A percentile compares a stretch with the other conserved stretches of the same genome.
These are phyloP conservation scores for Helicocarpus griseus DNA, from an alignment of 2,329 filamentous ascomycete genomes.

Conservation along the genomic window DNA sequence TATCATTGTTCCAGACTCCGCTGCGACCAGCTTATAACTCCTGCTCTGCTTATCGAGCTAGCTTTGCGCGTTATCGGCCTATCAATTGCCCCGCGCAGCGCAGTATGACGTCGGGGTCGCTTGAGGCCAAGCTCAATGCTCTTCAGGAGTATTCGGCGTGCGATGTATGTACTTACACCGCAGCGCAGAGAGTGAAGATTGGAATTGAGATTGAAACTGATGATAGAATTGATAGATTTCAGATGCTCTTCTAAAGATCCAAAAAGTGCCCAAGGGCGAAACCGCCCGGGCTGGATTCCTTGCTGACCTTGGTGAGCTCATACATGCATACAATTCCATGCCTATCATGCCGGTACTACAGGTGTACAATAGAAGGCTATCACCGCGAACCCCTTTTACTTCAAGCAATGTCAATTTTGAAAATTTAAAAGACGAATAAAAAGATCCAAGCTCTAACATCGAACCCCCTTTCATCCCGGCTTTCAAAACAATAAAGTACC, in stretches of 20 bases:
- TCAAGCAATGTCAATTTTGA: too few species aligned
- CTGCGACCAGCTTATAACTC: background rate
- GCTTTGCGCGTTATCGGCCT: background rate
- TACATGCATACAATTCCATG: background rate
- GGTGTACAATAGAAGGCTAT: background rate
- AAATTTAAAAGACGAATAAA: too few species aligned
- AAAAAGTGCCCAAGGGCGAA: conserved; percentile 29
- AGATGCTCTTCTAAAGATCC: conserved; percentile 62
- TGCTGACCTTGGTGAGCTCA: conserved; percentile 47
- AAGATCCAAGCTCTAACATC: too few species aligned
- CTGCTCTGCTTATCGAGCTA: background rate
- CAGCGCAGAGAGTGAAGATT: too few species aligned
- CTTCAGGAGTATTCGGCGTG: conserved; percentile 33
- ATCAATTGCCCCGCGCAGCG: background rate
- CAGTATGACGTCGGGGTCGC: conserved; percentile 21
- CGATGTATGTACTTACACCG: conserved; percentile 28
- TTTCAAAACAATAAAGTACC: conserved; percentile 18
- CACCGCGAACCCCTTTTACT: background rate
- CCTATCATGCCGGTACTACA: background rate
- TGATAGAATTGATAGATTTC: conserved; percentile 45
- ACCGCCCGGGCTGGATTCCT: conserved; percentile 58
- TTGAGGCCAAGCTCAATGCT: conserved; percentile 26
- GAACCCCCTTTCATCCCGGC: background rate
- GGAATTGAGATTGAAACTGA: conserved; percentile 4
- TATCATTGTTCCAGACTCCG: background rate